Conservation (phyloP, 805 yeast species). For the Schizosaccharomyces pombe region ASM294v3 CU329670.1:4252501-4253000, state of each 20-base stretch:
- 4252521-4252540: background rate
- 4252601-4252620: conserved; percentile 2
- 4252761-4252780: conserved; percentile 4
- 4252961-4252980: background rate
- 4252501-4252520: background rate
- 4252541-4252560: background rate
- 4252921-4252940: background rate
- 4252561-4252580: background rate
- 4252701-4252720: conserved; percentile 2
- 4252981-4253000: background rate
- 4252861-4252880: conserved; percentile 3
- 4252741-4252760: background rate
- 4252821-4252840: conserved; percentile 4
- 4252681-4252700: conserved; percentile 2
- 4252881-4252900: conserved; percentile 5
- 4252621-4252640: background rate
- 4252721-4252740: conserved; percentile 1
- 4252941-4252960: background rate
- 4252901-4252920: background rate
- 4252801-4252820: conserved; percentile 3
- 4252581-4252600: background rate
- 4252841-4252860: conserved; percentile 5
- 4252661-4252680: background rate
- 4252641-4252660: background rate
- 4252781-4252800: conserved; percentile 1